Evolutionary conservation across 2,329 filamentous ascomycete genomes (phyloP), one percentile per base, ranked within the genome.

Genomic region (Cadophora gregata): DNA sequence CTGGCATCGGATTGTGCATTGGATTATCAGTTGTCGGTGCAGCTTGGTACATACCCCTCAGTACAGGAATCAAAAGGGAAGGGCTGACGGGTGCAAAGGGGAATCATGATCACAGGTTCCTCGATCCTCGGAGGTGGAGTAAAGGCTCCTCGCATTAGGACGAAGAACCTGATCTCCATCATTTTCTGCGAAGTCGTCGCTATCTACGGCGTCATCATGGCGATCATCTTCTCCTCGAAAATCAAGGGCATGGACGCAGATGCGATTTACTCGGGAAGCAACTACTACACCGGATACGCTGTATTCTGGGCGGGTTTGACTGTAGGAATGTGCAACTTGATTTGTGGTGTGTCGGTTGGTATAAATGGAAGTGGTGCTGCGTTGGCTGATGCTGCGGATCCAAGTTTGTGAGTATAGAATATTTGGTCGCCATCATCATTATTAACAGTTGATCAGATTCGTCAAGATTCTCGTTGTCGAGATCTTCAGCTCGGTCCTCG

Each of bases 131-230:
- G 96, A 77, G 96, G 93, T 75, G 96, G 96, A 83, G 96, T 99
- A 77, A 95, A 92, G 81, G 95, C 96, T 55, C 96, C 96, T 45
- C 91, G 96, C 75, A 99, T 99, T 82, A 93, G 96, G 79, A 99
- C 96, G 71, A 99, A 99, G 89, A 99, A 99, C 85, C 82, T 99
- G 77, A 98, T 99, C 79, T 98, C 95, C 76, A 99, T 99, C 81
- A 98, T 99, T 82, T 99, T 99, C 83, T 99, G 96, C 84, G 96
- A 99, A 83, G 96, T 99, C 77, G 96, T 99, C 77, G 96, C 96
- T 81, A 99, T 99, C 80, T 99, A 99, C 86, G 96, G 96, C 76
- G 95, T 99, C 81, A 99, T 99, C 82, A 99, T 99, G 93, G 91
- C 94, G 75, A 99, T 99, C 79, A 92, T 99, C 76, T 98, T 98